Conservation (phyloP, 1,284 basidiomycete genomes). For the Ustanciosporium gigantosporum region DNA sequence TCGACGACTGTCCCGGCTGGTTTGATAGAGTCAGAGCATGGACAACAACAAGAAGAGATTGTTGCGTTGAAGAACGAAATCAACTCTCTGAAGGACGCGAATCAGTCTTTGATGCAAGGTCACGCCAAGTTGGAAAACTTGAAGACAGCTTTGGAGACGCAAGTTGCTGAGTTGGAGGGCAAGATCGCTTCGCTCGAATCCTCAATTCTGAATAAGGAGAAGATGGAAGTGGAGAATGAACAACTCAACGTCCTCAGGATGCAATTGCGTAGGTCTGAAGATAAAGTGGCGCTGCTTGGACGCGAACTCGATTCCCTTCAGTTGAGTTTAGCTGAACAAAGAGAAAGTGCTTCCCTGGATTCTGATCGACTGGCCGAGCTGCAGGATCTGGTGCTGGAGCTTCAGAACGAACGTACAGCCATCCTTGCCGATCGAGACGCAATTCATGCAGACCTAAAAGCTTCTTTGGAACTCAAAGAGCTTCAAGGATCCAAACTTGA, state of each 20-base stretch:
- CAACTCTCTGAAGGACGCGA: background rate
- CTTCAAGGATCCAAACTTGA: background rate
- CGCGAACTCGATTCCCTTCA: constrained; percentile 1
- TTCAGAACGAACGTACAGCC: background rate
- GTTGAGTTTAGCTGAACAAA: constrained; percentile 14
- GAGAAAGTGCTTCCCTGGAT: constrained; percentile 5
- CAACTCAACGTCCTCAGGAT: background rate
- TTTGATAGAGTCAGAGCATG: too few species aligned
- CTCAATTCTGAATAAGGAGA: constrained; percentile 1
- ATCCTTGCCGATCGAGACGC: too few species aligned
- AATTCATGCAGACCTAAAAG: too few species aligned
- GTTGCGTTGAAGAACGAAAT: background rate
- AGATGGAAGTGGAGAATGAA: background rate
- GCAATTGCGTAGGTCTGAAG: constrained; percentile 2
- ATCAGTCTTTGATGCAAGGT: background rate
- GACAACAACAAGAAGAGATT: background rate
- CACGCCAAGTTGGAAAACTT: background rate
- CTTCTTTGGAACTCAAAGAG: too few species aligned
- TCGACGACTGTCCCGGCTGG: too few species aligned
- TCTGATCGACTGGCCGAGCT: constrained; percentile 6
- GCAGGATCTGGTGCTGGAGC: background rate
- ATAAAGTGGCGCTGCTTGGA: background rate
- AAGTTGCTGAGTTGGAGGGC: background rate
- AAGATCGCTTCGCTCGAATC: background rate
- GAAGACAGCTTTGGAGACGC: background rate